phyloP scores from a whole-genome alignment of 257 asterid species.

The Gentiana straminea region DNA sequence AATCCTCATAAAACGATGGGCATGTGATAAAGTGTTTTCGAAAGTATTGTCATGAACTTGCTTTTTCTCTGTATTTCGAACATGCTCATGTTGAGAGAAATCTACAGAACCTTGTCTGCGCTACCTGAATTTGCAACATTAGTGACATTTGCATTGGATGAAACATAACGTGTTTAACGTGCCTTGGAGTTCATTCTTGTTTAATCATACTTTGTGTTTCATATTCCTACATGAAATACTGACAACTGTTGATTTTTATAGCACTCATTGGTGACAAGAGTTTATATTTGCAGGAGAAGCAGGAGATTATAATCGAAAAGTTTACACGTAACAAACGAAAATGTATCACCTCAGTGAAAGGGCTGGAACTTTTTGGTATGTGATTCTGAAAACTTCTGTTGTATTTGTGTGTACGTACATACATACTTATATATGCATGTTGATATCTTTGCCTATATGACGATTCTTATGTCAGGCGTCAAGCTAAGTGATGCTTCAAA shows the following conservation, averaged over 20 bases:
- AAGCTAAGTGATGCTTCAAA: slow-evolving; percentile 93
- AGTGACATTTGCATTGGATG: background rate
- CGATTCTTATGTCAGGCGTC: slow-evolving; percentile 42
- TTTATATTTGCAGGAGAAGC: slow-evolving; percentile 58
- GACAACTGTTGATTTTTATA: background rate
- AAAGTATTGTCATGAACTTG: no score
- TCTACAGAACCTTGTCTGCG: no score
- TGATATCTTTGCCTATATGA: no score
- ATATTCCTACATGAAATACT: no score
- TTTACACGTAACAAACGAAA: slow-evolving; percentile 88
- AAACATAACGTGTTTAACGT: background rate
- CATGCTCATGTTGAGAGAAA: no score
- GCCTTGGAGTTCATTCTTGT: background rate
- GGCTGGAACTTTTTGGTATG: slow-evolving; percentile 88
- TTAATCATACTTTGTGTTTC: no score
- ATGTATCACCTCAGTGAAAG: slow-evolving; percentile 93
- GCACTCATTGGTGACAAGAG: background rate
- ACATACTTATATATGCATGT: no score
- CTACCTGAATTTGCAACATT: no score
- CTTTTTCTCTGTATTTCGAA: no score
- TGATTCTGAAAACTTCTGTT: slow-evolving; percentile 6
- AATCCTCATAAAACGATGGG: no score
- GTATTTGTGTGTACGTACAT: background rate
- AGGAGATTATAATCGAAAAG: slow-evolving; percentile 87
- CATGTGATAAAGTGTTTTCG: no score